phyloP scores from a whole-genome alignment of 208 protist genomes.

The Balamuthia mandrillaris region DNA sequence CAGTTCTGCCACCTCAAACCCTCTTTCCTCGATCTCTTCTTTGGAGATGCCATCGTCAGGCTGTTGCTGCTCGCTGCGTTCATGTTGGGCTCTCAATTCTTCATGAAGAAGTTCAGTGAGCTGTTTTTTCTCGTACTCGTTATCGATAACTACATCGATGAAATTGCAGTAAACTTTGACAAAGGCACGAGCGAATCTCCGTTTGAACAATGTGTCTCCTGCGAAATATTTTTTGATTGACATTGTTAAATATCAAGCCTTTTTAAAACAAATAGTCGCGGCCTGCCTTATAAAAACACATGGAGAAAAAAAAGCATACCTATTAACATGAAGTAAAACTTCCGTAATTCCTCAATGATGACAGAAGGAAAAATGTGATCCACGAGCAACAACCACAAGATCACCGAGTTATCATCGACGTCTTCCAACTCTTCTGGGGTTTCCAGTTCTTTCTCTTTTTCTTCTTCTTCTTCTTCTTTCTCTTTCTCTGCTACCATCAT shows the following conservation, averaged over 20 bases:
- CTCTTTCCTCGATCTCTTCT: neutral
- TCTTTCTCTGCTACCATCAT: neutral
- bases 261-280: too few species aligned
- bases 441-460: neutral
- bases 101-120: neutral
- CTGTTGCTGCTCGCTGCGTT: neutral
- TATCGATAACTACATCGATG: neutral
- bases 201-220: conserved; percentile 9
- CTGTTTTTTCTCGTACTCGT: neutral
- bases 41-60: neutral
- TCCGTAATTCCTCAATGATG: neutral
- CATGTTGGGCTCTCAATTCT: too few species aligned
- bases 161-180: neutral
- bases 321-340: conserved; percentile 8
- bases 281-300: too few species aligned
- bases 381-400: neutral
- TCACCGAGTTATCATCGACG: neutral
- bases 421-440: neutral
- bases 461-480: neutral
- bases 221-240: too few species aligned
- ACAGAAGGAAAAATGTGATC: neutral
- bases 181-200: conserved; percentile 10
- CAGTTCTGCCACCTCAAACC: too few species aligned
- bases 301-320: too few species aligned
- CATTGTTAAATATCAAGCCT: too few species aligned